Evolutionary conservation across 2,329 filamentous ascomycete species (phyloP).

Genomic region (Thielaviopsis musarum): DNA sequence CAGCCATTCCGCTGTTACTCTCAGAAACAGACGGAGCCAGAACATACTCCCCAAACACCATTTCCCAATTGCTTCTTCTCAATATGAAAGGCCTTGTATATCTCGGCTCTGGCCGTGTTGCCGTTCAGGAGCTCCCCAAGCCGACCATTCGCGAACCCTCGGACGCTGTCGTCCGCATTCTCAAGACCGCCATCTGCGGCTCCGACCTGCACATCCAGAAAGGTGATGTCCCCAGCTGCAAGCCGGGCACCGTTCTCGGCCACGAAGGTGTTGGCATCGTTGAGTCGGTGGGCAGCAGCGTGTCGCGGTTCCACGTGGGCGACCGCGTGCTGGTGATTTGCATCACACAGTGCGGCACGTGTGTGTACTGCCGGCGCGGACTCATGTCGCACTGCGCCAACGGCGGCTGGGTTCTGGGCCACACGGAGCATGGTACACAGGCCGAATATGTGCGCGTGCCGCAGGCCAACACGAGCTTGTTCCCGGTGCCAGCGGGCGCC

Average conservation of each 20-base stretch:
- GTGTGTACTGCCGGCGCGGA: constrained; percentile 31
- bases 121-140: constrained; percentile 24
- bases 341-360: constrained; percentile 34
- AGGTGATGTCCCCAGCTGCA: constrained; percentile 32
- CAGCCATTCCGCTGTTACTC: too few species aligned
- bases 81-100: constrained; percentile 33
- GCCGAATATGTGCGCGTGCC: constrained; percentile 39
- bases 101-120: constrained; percentile 18
- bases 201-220: constrained; percentile 39
- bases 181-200: constrained; percentile 34
- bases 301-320: constrained; percentile 30
- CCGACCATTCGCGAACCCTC: constrained; percentile 25
- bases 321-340: constrained; percentile 35
- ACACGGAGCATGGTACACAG: constrained; percentile 35
- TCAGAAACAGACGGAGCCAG: background rate
- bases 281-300: constrained; percentile 26
- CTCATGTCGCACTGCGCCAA: constrained; percentile 36
- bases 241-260: constrained; percentile 29
- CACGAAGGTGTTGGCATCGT: constrained; percentile 37
- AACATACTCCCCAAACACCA: background rate
- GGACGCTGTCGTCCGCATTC: constrained; percentile 32
- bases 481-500: constrained; percentile 25
- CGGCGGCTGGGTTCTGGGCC: constrained; percentile 38
- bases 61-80: constrained; percentile 7
- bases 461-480: constrained; percentile 31